Base-by-base conservation (phyloP, 768 basidiomycete species). In the Sistotremastrum suecicum region DNA sequence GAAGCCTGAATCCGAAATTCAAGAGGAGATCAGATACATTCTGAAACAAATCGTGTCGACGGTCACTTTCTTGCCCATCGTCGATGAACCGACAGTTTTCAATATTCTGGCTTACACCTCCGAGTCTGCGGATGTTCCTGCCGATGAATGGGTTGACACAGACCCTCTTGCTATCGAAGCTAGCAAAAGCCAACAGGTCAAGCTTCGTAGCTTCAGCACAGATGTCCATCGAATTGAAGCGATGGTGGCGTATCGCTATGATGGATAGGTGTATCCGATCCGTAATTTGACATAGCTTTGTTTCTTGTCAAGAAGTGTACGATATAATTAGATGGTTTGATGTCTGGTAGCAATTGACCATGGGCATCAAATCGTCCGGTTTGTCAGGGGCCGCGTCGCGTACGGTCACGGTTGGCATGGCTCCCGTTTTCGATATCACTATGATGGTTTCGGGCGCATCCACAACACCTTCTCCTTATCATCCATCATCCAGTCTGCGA, bases 211-310 rank as follows among this genome's bases (percentile, higher is more conserved):
- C 58, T 99, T 98, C 65, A 92, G 87, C 62, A 99, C 95, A 3
- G 92, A 97, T 61, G 78, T 92, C n/a, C 95, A 99, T 60, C 78
- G 88, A 47, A 87, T 99, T 58, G 87, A 97, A 60, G 90, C 92
- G 4, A 88, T 97, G 86, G 94, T 98, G 41, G 91, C 92, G 4
- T 98, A 97, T 68, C 76, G 91, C 35, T 91, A 90, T 51, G 90
- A 89, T 48, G 84, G 83, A 53, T 86, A 69, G 58, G 45, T 7
- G 4, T 29, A 46, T 45, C 28, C 30, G 10, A 42, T 34, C 39
- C 34, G 28, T 33, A 41, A 38, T 36, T 42, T 34, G 28, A n/a
- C 35, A 34, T 50, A 39, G 20, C 34, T 28, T 39, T 42, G 40
- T 45, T 39, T 39, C 43, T 38, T 34, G 33, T 39, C 38, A 32